A percentile compares a stretch with the other conserved stretches of the same genome.
Evolutionary conservation across 345 rosid species (phyloP).

Genomic region (Populus alba): DNA sequence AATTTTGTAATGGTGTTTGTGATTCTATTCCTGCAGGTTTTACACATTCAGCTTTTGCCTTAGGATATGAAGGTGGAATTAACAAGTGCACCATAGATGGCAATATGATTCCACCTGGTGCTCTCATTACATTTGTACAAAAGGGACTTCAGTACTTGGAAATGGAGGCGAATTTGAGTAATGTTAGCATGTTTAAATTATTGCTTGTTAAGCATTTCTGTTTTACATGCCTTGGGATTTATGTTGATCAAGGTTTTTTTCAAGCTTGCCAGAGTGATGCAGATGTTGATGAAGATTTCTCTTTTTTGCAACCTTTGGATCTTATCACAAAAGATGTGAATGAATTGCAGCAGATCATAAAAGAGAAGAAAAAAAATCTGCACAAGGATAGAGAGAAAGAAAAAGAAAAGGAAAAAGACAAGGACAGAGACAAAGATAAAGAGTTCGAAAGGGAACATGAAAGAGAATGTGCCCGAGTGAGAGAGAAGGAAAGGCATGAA

Average conservation of each 20-base stretch:
- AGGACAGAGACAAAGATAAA: constrained; percentile 23
- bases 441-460: constrained; percentile 59
- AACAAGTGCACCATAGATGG: constrained; percentile 86
- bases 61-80: constrained; percentile 94
- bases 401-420: neutral
- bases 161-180: constrained; percentile 93
- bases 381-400: constrained; percentile 45
- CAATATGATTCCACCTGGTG: constrained; percentile 90
- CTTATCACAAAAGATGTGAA: constrained; percentile 83
- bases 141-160: constrained; percentile 96
- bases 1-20: neutral
- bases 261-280: constrained; percentile 63
- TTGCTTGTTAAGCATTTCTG: constrained; percentile 4
- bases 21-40: constrained; percentile 51
- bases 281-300: constrained; percentile 91
- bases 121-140: constrained; percentile 84
- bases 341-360: constrained; percentile 71
- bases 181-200: constrained; percentile 48
- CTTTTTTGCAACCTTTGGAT: constrained; percentile 93
- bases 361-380: constrained; percentile 65
- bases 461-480: constrained; percentile 49
- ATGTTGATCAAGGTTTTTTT: constrained; percentile 36
- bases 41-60: constrained; percentile 77
- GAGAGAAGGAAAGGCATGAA: constrained; percentile 74
- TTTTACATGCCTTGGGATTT: constrained; percentile 7